A percentile compares a stretch with the other conserved stretches of the same genome.
Conservation (phyloP, 192 early-diverging fungal species). For the Coemansia sp. region DNA sequence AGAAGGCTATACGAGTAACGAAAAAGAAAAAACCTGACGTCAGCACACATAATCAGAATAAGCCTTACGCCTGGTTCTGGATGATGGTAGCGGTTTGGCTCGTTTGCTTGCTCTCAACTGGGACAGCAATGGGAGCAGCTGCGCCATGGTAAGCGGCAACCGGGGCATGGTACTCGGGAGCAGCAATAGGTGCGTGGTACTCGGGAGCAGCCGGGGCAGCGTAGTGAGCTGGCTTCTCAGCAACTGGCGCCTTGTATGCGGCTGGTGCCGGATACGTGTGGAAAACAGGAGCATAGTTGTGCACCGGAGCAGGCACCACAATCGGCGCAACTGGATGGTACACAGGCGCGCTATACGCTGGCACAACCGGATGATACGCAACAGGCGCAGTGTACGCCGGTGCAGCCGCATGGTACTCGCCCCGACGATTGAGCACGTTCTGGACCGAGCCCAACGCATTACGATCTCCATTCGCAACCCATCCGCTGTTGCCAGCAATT, state of each 20-base stretch:
- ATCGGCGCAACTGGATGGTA: slow-evolving; percentile 18
- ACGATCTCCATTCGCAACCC: slow-evolving; percentile 29
- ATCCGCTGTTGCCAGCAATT: slow-evolving; percentile 30
- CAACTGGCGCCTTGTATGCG: slow-evolving; percentile 11
- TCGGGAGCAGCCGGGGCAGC: slow-evolving; percentile 5
- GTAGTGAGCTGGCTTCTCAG: slow-evolving; percentile 18
- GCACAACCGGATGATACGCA: slow-evolving; percentile 6
- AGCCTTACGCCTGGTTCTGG: slow-evolving; percentile 18
- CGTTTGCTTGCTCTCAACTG: not conserved
- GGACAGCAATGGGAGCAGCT: not conserved
- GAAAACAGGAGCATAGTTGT: slow-evolving; percentile 14
- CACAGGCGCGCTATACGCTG: slow-evolving; percentile 2
- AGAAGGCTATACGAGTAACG: not conserved
- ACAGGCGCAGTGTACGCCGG: not conserved
- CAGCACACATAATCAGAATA: not conserved
- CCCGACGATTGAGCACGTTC: slow-evolving; percentile 24
- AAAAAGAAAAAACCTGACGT: not conserved
- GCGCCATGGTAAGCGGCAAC: not conserved
- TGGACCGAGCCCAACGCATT: slow-evolving; percentile 24
- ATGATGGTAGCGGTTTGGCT: slow-evolving; percentile 15
- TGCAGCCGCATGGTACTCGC: slow-evolving; percentile 4
- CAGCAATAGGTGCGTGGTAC: not conserved
- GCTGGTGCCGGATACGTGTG: slow-evolving; percentile 1
- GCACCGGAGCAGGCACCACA: slow-evolving; percentile 15
- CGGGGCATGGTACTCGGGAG: slow-evolving; percentile 1